Conservation (phyloP, 2,329 filamentous ascomycete species). For the Fusarium longipes region DNA sequence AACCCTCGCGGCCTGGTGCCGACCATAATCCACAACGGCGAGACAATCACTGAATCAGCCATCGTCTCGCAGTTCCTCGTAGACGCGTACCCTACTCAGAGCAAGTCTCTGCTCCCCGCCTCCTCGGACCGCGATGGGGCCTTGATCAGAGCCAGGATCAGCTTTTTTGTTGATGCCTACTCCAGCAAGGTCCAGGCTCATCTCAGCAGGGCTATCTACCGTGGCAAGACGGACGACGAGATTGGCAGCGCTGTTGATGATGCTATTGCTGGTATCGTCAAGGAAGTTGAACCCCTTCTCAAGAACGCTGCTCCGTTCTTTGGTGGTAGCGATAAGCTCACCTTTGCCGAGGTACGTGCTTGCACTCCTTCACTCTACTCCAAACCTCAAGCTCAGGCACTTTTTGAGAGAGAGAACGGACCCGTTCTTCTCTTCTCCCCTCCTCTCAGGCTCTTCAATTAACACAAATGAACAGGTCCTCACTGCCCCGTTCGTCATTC, state of each 20-base stretch:
- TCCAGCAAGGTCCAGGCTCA: constrained; percentile 65
- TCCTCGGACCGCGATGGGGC: constrained; percentile 64
- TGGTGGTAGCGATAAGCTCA: constrained; percentile 71
- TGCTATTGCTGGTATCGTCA: constrained; percentile 67
- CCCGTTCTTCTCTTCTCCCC: too few species aligned
- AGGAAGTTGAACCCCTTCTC: constrained; percentile 80
- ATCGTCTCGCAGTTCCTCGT: constrained; percentile 78
- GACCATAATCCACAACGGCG: constrained; percentile 71
- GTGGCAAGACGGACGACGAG: constrained; percentile 60
- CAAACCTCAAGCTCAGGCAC: neutral
- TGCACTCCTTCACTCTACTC: neutral
- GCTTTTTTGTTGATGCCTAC: constrained; percentile 79
- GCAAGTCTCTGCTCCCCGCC: constrained; percentile 70
- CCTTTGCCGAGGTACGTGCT: constrained; percentile 74
- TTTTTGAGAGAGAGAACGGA: neutral
- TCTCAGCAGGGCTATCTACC: constrained; percentile 60
- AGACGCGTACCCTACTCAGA: constrained; percentile 68
- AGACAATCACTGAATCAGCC: constrained; percentile 78
- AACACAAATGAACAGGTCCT: constrained; percentile 59
- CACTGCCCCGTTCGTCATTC: constrained; percentile 74
- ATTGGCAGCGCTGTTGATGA: constrained; percentile 60
- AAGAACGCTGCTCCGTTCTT: constrained; percentile 69
- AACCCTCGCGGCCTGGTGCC: constrained; percentile 86
- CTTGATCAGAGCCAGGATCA: constrained; percentile 71
- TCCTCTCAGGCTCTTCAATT: too few species aligned